Base-by-base conservation (phyloP, 2,329 filamentous ascomycete genomes). In the Aspergillus caelatus region DNA sequence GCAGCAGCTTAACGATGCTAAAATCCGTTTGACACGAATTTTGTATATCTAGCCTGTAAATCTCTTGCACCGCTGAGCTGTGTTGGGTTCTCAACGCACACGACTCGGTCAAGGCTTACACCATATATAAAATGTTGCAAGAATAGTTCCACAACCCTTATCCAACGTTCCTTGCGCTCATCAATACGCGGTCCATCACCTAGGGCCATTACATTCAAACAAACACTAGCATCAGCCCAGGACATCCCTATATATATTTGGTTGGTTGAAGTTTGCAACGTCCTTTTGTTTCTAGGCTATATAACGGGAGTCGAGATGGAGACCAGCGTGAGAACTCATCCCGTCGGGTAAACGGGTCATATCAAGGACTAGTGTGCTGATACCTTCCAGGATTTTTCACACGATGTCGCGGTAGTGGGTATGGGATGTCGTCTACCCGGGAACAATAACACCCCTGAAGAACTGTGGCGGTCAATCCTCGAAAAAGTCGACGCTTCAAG, bases 381-480 rank as follows among this genome's bases (percentile, higher is more conserved):
- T 30, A 12, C 10, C 8, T 21, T 34, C 14, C n/a, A 64, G 62
- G 59, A 64, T 23, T 26, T 23, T 16, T 36, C 30, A 39, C 63
- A 65, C 26, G 71, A 72, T 53, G 68, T 78, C 19, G 77, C 76
- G 9, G 71, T 79, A 21, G 69, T 78, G 19, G 76, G 77, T 6
- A 70, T 77, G 62, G 70, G 70, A 7, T 79, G 76, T 59, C 72
- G 75, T 30, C 64, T 70, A 1, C 70, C 76, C 3, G 75, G 76
- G 5, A 72, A 67, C 2, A 74, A 70, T 45, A 62, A 74, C 41
- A 67, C 62, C 19, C 75, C 74, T 0, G 74, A 75, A 21, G 64
- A 74, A 39, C 72, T 79, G 9, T 79, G 77, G 77, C 30, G 75
- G 23, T 72, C 71, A 34, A 58, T 78, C 1, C 43, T 75, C 21